Percentiles rank a stretch among this genome's conserved stretches.
phyloP scores from a whole-genome alignment of 768 basidiomycete species.

The Amanita fuliginea region DNA sequence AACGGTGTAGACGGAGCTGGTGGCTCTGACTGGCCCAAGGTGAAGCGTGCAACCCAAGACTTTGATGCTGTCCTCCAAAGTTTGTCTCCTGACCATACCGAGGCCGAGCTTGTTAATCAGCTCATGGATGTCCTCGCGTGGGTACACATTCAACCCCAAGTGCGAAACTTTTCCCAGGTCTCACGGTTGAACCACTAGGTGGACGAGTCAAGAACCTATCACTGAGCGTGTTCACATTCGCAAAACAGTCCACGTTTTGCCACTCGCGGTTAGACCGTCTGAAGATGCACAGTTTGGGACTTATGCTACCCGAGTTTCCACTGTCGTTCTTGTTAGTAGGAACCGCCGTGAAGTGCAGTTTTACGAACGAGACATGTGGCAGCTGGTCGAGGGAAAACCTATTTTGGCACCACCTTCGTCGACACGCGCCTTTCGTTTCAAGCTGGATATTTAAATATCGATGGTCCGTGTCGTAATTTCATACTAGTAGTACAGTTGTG shows the following conservation, averaged over 20 bases:
- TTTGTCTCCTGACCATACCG: constrained; percentile 26
- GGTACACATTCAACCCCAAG: constrained; percentile 20
- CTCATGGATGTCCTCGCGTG: constrained; percentile 65
- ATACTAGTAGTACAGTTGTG: constrained; percentile 12
- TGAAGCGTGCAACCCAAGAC: constrained; percentile 40
- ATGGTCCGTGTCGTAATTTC: not conserved
- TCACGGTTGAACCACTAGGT: constrained; percentile 22
- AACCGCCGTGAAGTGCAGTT: constrained; percentile 56
- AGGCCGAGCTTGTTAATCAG: constrained; percentile 41
- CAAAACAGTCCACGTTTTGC: constrained; percentile 53
- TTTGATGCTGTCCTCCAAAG: constrained; percentile 33
- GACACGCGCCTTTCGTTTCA: constrained; percentile 44
- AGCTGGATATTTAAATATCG: constrained; percentile 15
- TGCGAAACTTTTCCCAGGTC: constrained; percentile 7
- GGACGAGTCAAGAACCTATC: constrained; percentile 33
- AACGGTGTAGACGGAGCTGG: constrained; percentile 64
- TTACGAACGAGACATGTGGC: constrained; percentile 65
- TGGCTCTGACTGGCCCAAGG: constrained; percentile 64
- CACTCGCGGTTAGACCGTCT: constrained; percentile 29
- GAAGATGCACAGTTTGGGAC: constrained; percentile 12
- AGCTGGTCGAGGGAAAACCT: constrained; percentile 28
- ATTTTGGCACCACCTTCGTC: constrained; percentile 26
- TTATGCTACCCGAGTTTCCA: constrained; percentile 69
- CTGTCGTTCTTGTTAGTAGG: constrained; percentile 54
- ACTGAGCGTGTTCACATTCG: constrained; percentile 41